Percentiles rank a stretch among this genome's conserved stretches.
These are phyloP conservation scores for Trifolium dubium DNA, from an alignment of 306 rosid genomes.

Conservation along the genomic window DNA sequence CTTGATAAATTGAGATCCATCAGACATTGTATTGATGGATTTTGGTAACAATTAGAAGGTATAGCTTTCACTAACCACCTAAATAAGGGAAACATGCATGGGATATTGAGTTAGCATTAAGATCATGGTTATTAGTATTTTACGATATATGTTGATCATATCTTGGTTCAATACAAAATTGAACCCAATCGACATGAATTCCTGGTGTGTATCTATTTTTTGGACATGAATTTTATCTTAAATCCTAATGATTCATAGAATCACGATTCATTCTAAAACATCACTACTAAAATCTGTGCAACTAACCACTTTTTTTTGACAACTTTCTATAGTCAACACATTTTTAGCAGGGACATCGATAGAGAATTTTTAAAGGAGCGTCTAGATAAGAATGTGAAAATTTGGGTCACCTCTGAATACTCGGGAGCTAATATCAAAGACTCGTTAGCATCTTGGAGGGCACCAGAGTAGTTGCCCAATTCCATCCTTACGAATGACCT, in stretches of 20 bases:
- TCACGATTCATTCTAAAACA: background rate
- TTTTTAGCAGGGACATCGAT: background rate
- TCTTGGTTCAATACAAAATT: background rate
- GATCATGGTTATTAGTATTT: background rate
- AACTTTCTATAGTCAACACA: background rate
- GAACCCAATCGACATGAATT: background rate
- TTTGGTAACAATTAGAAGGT: background rate
- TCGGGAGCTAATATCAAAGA: constrained; percentile 68
- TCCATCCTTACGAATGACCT: constrained; percentile 80
- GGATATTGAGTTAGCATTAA: background rate
- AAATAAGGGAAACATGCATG: constrained; percentile 15
- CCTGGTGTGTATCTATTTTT: background rate
- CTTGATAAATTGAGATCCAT: no score
- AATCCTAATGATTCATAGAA: background rate
- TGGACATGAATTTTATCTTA: background rate
- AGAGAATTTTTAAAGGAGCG: no score
- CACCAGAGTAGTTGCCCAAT: constrained; percentile 64
- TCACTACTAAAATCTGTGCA: background rate
- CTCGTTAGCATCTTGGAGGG: constrained; percentile 74
- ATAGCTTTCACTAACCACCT: constrained; percentile 18
- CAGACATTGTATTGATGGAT: constrained; percentile 2
- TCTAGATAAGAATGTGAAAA: background rate
- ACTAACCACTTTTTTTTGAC: background rate
- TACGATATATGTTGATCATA: background rate
- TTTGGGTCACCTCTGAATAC: constrained; percentile 66